Base-by-base conservation (phyloP, 2,329 filamentous ascomycete species). In the Diaporthe destruens region DNA sequence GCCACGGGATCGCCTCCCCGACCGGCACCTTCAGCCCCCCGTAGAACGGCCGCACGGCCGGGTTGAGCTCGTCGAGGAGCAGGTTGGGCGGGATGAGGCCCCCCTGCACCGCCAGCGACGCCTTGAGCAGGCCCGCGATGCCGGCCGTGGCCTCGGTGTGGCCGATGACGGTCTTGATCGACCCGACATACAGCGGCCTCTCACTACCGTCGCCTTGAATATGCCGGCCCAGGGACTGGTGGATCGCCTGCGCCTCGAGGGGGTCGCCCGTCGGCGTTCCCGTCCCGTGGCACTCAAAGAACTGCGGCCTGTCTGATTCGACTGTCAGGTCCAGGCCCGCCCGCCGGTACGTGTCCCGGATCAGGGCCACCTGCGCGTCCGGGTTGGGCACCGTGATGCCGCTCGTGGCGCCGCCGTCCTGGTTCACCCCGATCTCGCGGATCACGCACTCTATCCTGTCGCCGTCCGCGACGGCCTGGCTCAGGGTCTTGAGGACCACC, bases 91-190 rank as follows among this genome's bases (percentile, higher is more conserved):
- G 80, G 2, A 84, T 71, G 0, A 65, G 71, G 0, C 75, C 77
- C 16, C 83, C 76, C 72, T 84, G 80, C 66, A 84, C 74, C 23
- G 77, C 76, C 5, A 81, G 75, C 4, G 82, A 69, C 0, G 79
- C 81, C 81, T 76, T 86, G 83, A 0, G 80, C 80, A 72, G 85
- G 81, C 20, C 84, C 0, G 86, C 85, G 12, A 88, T 76, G 0
- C 86, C 87, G 1, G 85, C 85, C 0, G 84, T 81, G 7, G 85
- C 84, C 76, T 88, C 86, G 0, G 84, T 84, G 74, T 88, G 86
- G 25, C 84, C 85, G 9, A 82, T 75, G 0, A 81, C 77, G 0
- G 80, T 81, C 70, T 81, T 81, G 42, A 80, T 73, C 0, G 78
- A 80, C 3, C 79, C 80, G 0, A 81, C 79, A 5, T 78, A 61